Percentiles rank a stretch among this genome's conserved stretches.
phyloP scores from a whole-genome alignment of 73 alveolate genomes.

The Paramecium sonneborni region DNA sequence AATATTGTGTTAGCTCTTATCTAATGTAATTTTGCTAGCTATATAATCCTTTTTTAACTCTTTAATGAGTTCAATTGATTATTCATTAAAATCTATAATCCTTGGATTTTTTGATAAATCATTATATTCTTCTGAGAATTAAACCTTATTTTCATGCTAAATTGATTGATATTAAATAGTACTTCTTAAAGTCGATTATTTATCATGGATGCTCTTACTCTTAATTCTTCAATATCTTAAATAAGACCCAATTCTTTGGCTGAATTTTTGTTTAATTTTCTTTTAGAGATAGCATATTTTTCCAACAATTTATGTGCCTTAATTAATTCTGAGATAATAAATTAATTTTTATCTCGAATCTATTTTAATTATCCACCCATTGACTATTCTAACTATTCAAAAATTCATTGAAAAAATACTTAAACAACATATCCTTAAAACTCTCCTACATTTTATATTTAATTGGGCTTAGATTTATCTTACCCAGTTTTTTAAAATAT shows the following conservation, averaged over 20 bases:
- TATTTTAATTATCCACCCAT: not conserved
- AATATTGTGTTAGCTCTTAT: not conserved
- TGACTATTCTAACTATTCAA: not conserved
- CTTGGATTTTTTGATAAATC: conserved; percentile 15
- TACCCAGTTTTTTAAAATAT: not conserved
- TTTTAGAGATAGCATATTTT: not conserved
- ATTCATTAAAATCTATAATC: not conserved
- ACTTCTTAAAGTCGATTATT: not conserved
- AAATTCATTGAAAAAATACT: not conserved
- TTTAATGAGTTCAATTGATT: conserved; percentile 1
- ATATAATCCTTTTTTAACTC: not conserved
- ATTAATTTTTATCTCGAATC: not conserved
- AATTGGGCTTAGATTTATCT: not conserved
- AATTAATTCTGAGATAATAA: not conserved
- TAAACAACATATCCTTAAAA: not conserved
- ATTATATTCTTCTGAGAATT: not conserved
- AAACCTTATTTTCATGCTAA: not conserved
- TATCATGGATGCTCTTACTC: not conserved
- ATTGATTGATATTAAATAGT: not conserved
- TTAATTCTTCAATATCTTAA: not conserved
- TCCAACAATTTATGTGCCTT: conserved; percentile 27
- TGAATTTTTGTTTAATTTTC: conserved; percentile 14
- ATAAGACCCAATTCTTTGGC: conserved; percentile 28
- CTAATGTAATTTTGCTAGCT: conserved; percentile 16
- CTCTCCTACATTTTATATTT: not conserved